These are phyloP conservation scores for Gardenia jasminoides DNA, from an alignment of 257 asterid species.

Conservation along the genomic window DNA sequence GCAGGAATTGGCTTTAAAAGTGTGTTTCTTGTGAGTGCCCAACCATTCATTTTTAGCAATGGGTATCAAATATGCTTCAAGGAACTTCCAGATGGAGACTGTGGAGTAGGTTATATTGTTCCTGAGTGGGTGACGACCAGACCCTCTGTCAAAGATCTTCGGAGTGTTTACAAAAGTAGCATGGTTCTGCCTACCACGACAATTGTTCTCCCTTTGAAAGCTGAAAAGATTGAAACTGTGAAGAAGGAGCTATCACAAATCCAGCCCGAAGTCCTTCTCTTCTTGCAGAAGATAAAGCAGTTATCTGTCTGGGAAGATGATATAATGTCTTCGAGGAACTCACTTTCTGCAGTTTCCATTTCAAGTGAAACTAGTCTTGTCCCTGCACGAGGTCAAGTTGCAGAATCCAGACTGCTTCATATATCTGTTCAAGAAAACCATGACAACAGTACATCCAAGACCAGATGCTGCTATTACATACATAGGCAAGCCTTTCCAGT, in stretches of 20 bases:
- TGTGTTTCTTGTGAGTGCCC: slow-evolving; percentile 37
- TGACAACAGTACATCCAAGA: background rate
- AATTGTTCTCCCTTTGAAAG: background rate
- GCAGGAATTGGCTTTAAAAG: slow-evolving; percentile 46
- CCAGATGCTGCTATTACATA: background rate
- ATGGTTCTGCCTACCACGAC: background rate
- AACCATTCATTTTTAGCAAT: slow-evolving; percentile 37
- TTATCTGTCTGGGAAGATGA: background rate
- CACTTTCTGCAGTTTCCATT: background rate
- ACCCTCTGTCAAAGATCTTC: background rate
- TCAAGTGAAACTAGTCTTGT: background rate
- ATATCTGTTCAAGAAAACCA: background rate
- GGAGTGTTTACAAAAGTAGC: background rate
- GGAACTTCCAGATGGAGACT: slow-evolving; percentile 10
- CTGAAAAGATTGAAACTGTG: background rate
- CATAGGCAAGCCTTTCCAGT: background rate
- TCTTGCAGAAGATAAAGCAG: background rate
- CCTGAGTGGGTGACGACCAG: slow-evolving; percentile 11
- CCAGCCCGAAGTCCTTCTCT: background rate
- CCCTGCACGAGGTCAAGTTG: background rate
- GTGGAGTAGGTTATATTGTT: slow-evolving; percentile 11
- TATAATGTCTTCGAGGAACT: background rate
- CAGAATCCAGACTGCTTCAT: background rate
- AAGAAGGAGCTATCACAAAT: background rate
- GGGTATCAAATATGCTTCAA: slow-evolving; percentile 36